phyloP scores from a whole-genome alignment of 2,329 filamentous ascomycete species.

The Phyllosticta citriasiana region DNA sequence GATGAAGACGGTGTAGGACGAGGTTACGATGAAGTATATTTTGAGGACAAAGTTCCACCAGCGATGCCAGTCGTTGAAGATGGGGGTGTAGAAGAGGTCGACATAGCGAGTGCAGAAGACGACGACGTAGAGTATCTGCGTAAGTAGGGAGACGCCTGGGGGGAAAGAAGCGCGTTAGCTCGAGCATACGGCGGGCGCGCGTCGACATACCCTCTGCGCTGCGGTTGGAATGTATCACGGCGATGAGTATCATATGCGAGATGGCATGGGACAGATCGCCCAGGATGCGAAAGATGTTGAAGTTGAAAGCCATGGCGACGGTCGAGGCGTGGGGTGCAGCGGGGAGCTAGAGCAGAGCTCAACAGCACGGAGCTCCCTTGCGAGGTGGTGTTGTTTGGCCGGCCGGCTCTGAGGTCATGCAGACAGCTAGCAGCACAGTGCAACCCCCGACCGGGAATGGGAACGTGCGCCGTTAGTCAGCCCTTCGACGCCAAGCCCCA shows the following conservation, averaged over 20 bases:
- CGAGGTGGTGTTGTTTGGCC: conserved; percentile 1
- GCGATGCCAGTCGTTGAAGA: conserved; percentile 22
- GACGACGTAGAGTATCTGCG: conserved; percentile 73
- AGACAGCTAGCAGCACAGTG: neutral
- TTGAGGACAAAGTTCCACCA: conserved; percentile 66
- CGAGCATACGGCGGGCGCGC: neutral
- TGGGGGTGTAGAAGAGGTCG: conserved; percentile 56
- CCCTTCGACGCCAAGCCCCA: neutral
- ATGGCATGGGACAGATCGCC: conserved; percentile 76
- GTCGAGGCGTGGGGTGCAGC: neutral
- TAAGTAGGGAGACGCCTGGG: conserved; percentile 78
- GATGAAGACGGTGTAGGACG: conserved; percentile 73
- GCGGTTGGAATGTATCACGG: conserved; percentile 77
- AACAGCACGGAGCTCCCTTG: neutral
- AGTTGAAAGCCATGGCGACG: conserved; percentile 19
- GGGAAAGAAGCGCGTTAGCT: neutral
- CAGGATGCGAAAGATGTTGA: conserved; percentile 59
- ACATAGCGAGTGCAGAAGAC: conserved; percentile 85
- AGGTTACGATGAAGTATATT: conserved; percentile 76
- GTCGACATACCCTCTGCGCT: conserved; percentile 62
- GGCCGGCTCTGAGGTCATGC: neutral
- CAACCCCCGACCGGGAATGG: too few relatives aligned
- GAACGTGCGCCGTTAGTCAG: neutral
- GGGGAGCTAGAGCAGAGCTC: conserved; percentile 4
- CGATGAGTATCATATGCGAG: conserved; percentile 85